Evolutionary conservation across 805 yeast species (phyloP).

Genomic region (Nakazawaea ambrosiae): DNA sequence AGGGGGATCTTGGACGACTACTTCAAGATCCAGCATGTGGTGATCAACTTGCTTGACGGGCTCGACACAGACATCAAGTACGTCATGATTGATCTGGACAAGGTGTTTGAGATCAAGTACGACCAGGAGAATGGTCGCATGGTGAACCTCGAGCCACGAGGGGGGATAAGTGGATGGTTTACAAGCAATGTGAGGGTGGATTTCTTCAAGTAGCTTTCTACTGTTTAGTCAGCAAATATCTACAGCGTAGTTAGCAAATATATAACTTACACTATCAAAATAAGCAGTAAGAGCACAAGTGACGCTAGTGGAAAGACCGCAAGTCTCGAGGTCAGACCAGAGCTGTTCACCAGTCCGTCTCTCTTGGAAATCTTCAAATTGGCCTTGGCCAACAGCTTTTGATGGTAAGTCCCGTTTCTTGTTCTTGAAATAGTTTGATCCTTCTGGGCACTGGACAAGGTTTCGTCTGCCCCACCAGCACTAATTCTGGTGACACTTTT

Average conservation of each 20-base stretch:
- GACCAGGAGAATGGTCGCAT: background rate
- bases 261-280: too few relatives aligned
- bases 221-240: too few relatives aligned
- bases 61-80: conserved; percentile 2
- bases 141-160: conserved; percentile 2
- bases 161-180: conserved; percentile 6
- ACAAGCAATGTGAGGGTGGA: conserved; percentile 1
- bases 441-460: background rate
- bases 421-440: background rate
- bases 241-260: too few relatives aligned
- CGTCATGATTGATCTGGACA: conserved; percentile 7
- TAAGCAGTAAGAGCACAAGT: too few relatives aligned
- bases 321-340: too few relatives aligned
- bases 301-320: too few relatives aligned
- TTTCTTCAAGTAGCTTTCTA: conserved; percentile 1
- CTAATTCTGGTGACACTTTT: too few relatives aligned
- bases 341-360: background rate
- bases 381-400: conserved; percentile 5
- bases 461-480: too few relatives aligned
- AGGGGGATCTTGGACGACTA: conserved; percentile 33
- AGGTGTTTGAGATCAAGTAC: conserved; percentile 3
- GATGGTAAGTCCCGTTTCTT: conserved; percentile 4
- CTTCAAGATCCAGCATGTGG: conserved; percentile 34
- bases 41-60: conserved; percentile 20
- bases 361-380: background rate